Conservation (phyloP, 495 filamentous ascomycete genomes). For the Penicillium maclennaniae region DNA sequence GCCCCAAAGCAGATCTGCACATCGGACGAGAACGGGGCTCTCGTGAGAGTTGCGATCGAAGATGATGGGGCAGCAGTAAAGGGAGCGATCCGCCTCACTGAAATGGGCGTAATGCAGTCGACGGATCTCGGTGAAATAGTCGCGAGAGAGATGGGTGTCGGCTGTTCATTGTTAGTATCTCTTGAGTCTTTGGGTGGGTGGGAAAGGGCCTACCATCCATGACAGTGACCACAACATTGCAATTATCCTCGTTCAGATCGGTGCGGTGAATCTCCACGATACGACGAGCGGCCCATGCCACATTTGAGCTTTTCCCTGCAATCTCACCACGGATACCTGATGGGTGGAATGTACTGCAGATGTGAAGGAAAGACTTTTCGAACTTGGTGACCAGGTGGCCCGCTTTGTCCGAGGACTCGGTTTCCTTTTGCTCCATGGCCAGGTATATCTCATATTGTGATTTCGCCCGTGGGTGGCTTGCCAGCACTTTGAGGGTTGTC, state of each 20-base stretch:
- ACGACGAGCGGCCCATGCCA: slow-evolving; percentile 60
- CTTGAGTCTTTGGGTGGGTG: background rate
- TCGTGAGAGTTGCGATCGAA: slow-evolving; percentile 68
- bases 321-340: slow-evolving; percentile 57
- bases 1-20: slow-evolving; percentile 64
- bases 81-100: slow-evolving; percentile 51
- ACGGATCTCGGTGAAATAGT: slow-evolving; percentile 60
- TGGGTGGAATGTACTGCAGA: slow-evolving; percentile 60
- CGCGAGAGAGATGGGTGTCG: slow-evolving; percentile 62
- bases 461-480: slow-evolving; percentile 58
- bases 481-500: slow-evolving; percentile 62
- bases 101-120: slow-evolving; percentile 53
- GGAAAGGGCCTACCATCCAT: slow-evolving; percentile 56
- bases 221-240: slow-evolving; percentile 62
- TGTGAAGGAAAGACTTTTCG: slow-evolving; percentile 54
- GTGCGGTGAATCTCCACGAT: slow-evolving; percentile 51
- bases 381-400: slow-evolving; percentile 50
- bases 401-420: slow-evolving; percentile 51
- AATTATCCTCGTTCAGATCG: slow-evolving; percentile 38
- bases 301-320: slow-evolving; percentile 66
- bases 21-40: slow-evolving; percentile 61
- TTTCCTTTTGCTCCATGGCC: slow-evolving; percentile 67
- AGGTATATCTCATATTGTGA: slow-evolving; percentile 64
- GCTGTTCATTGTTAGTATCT: slow-evolving; percentile 36
- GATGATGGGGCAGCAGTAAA: slow-evolving; percentile 67